Conservation (phyloP, 768 basidiomycete species). For the Plicaturopsis crispa region DNA sequence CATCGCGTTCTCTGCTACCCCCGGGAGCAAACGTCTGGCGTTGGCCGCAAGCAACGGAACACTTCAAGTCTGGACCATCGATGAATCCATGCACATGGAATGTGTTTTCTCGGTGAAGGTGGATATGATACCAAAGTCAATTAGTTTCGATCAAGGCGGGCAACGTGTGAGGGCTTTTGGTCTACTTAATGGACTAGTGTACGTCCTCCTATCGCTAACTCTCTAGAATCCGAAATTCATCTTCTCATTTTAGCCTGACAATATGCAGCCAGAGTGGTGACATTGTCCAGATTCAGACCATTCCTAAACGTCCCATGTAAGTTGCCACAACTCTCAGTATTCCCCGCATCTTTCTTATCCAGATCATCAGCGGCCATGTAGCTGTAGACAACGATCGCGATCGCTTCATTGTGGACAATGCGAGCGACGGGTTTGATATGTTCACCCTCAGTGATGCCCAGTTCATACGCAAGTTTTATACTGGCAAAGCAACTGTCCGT, state of each 20-base stretch:
- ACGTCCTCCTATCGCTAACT: background rate
- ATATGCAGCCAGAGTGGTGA: background rate
- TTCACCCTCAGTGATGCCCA: background rate
- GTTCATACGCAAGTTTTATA: background rate
- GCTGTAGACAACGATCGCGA: background rate
- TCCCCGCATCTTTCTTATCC: background rate
- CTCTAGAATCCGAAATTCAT: background rate
- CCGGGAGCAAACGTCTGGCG: background rate
- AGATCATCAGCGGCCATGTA: background rate
- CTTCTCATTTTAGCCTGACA: background rate
- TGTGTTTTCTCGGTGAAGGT: background rate
- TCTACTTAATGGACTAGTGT: background rate
- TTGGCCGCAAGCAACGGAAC: background rate
- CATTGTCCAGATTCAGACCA: background rate
- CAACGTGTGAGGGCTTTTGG: background rate
- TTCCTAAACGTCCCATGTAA: background rate
- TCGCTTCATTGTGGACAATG: background rate
- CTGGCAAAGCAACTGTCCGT: background rate
- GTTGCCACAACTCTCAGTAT: background rate
- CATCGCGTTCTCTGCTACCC: background rate
- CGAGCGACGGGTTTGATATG: background rate
- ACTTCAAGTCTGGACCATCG: background rate
- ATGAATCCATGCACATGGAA: background rate
- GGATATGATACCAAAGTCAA: background rate
- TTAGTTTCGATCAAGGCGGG: background rate